Evolutionary conservation across 805 yeast genomes (phyloP).

Genomic region (Torulaspora delbrueckii): DNA sequence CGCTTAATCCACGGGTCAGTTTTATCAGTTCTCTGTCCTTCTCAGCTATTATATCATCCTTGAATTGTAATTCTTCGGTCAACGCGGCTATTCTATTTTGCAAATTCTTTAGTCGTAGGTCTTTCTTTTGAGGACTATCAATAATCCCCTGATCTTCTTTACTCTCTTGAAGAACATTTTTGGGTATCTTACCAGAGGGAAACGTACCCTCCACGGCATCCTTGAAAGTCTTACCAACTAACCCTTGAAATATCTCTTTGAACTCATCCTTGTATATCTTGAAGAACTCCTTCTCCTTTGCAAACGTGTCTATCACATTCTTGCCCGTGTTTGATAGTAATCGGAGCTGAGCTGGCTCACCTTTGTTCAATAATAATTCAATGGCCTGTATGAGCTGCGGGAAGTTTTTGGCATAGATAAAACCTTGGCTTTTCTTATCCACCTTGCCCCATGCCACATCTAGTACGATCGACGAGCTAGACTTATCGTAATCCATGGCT

Average conservation of each 20-base stretch:
- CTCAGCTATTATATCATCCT: slow-evolving; percentile 18
- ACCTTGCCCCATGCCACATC: slow-evolving; percentile 26
- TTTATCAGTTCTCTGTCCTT: slow-evolving; percentile 21
- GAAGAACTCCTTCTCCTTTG: slow-evolving; percentile 28
- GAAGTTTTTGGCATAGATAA: slow-evolving; percentile 30
- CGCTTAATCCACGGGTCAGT: slow-evolving; percentile 16
- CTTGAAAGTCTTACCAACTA: slow-evolving; percentile 34
- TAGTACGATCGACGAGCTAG: slow-evolving; percentile 15
- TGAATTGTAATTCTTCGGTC: slow-evolving; percentile 18
- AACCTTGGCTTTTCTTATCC: slow-evolving; percentile 23
- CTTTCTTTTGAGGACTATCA: slow-evolving; percentile 6
- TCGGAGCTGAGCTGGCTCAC: slow-evolving; percentile 9
- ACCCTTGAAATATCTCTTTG: slow-evolving; percentile 29
- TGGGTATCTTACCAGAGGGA: slow-evolving; percentile 10
- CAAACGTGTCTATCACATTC: slow-evolving; percentile 28
- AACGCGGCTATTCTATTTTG: slow-evolving; percentile 13
- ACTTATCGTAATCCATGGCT: slow-evolving; percentile 14
- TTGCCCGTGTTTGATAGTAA: slow-evolving; percentile 29
- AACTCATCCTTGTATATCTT: slow-evolving; percentile 35
- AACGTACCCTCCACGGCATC: slow-evolving; percentile 23
- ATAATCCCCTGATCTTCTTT: not conserved
- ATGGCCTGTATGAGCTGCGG: slow-evolving; percentile 21
- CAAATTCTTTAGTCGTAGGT: slow-evolving; percentile 6
- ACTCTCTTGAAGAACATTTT: slow-evolving; percentile 4
- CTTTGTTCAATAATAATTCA: slow-evolving; percentile 15